Evolutionary conservation across 2,329 filamentous ascomycete genomes (phyloP), one percentile per base, ranked within the genome.

Genomic region (Colletotrichum tropicale): DNA sequence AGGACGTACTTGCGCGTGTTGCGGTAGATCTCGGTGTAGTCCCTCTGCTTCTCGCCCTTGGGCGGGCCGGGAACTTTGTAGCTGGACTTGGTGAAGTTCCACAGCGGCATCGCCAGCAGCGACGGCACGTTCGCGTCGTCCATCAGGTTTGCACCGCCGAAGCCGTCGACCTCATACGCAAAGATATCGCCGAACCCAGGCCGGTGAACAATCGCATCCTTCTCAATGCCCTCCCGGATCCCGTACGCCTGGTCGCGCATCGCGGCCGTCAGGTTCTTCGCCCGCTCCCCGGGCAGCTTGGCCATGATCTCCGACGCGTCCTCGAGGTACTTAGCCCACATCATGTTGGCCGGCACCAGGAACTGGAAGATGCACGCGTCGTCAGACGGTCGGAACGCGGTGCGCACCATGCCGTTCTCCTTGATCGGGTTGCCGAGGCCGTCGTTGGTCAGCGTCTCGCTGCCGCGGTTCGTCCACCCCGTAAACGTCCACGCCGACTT

Each of bases 331-430:
- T 89, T 86, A 30, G 92, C 88, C 78, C 95, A 93, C 93, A 95
- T 94, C 93, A 95, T 95, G 83, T 98, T 98, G 28, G 94, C 93
- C 0, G 96, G 96, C 79, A 98, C 94, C 80, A 98, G 92, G 83
- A 96, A 96, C 81, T 96, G 95, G 78, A 95, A 92, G 67, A 95
- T 95, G 2, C 94, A 95, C 9, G 95, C 91, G 82, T 98, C 95
- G 82, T 98, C 95, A 71, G 93, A 95, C 0, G 95, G 95, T 1
- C 95, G 90, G 86, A 98, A 98, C 24, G 96, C 95, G 78, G 94
- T 96, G 71, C 96, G 91, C 56, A 98, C 91, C 68, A 98, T 90
- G 1, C 95, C 95, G 3, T 95, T 97, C 90, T 95, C 84, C 70
- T 92, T 93, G 5, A 98, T 90, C 0, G 96, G 96, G 79, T 95